Base-by-base conservation (phyloP, 768 basidiomycete genomes). In the Psilocybe sp. region DNA sequence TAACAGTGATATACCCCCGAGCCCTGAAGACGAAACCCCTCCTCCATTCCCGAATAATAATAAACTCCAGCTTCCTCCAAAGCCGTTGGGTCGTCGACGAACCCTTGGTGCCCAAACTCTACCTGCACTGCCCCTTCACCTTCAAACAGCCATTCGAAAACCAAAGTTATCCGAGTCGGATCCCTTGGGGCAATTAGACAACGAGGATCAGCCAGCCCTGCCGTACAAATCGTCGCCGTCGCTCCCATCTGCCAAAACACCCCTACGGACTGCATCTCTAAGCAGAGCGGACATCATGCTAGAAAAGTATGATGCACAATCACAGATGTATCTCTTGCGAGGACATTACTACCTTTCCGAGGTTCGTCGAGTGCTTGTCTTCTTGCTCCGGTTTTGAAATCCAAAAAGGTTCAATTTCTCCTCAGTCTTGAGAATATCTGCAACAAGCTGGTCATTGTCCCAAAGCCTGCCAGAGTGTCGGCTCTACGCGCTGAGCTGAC, bases 401-500 rank as follows among this genome's bases (percentile, higher is more conserved):
- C 35, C 46, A 31, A 57, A 41, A 60, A 95, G 87, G 80, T 95
- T 43, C 82, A 87, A 71, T 97, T 98, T 67, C 67, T 98, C 46
- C 79, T 94, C 42, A 79, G 84, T 14, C 78, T 99, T 42, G 96
- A 98, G 67, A 89, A 85, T 62, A 95, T 99, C 59, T 92, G 87
- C 57, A 96, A 96, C 62, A 80, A 91, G 44, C 77, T 99, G 34
- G 71, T 99, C 43, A 85, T 97, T 20, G 85, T 99, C 0, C 97
- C 97, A 12, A 88, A 88, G 61, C 93, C 89, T 40, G 97, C 97
- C 11, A 84, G 96, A 35, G 87, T 98, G 37, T 96, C 93, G 65
- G 95, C 97, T n/a, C 72, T 99, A 40, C 77, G 97, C 63, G 97
- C 97, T 31, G 97, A 98, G 65, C 69, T 99, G 59, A 99, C 97